Conservation (phyloP, 345 rosid genomes). For the Dipteronia sinensis region DNA sequence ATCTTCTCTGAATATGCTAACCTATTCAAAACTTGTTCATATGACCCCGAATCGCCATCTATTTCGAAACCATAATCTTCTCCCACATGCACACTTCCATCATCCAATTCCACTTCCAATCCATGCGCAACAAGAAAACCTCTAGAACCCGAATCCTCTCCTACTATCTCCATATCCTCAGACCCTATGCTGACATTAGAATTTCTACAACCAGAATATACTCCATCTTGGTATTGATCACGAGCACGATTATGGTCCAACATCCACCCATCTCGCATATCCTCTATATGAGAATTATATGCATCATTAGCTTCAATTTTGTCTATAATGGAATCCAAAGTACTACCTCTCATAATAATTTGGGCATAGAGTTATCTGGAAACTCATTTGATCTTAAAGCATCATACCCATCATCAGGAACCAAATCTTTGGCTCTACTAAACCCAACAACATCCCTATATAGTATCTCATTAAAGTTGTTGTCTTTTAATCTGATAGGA, state of each 20-base stretch:
- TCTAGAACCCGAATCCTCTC: constrained; percentile 16
- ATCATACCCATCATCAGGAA: not conserved
- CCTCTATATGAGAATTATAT: not conserved
- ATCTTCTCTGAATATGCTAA: too few relatives aligned
- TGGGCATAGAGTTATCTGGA: not conserved
- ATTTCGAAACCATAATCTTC: constrained; percentile 16
- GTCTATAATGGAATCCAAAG: constrained; percentile 23
- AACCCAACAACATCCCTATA: not conserved
- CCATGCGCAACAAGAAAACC: constrained; percentile 9
- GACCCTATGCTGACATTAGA: constrained; percentile 9
- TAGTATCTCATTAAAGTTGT: not conserved
- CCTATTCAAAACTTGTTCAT: constrained; percentile 7
- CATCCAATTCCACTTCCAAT: constrained; percentile 17
- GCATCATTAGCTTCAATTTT: constrained; percentile 8
- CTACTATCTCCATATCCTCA: constrained; percentile 13
- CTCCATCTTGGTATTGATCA: not conserved
- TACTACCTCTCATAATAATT: constrained; percentile 13
- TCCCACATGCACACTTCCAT: constrained; percentile 7
- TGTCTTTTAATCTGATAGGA: not conserved
- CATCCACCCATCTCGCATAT: not conserved
- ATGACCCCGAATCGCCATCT: constrained; percentile 13
- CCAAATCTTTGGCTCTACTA: too few relatives aligned
- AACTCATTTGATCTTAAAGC: not conserved
- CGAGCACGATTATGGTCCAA: not conserved
- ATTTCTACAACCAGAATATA: not conserved